Percentiles rank a stretch among this genome's conserved stretches.
Evolutionary conservation across 305 asterid species (phyloP).

Genomic region (Fraxinus paxiana): DNA sequence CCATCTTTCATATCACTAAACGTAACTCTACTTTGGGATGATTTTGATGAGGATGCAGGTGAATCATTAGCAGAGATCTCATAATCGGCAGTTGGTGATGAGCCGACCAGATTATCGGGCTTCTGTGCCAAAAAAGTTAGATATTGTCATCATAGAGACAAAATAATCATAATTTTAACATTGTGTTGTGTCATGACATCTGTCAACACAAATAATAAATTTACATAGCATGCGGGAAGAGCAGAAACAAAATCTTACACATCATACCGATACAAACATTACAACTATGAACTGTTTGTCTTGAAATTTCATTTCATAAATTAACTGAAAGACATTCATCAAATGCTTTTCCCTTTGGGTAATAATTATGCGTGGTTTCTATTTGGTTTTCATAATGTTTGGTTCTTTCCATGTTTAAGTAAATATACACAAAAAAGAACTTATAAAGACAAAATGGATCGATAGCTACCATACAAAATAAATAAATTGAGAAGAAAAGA

Average conservation of each 20-base stretch:
- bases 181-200: constrained; percentile 1
- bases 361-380: background rate
- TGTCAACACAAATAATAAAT: background rate
- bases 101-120: constrained; percentile 45
- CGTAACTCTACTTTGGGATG: constrained; percentile 41
- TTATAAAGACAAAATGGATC: background rate
- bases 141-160: background rate
- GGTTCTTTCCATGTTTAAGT: background rate
- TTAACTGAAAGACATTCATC: background rate
- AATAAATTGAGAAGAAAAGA: background rate
- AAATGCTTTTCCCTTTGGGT: background rate
- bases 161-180: constrained; percentile 1
- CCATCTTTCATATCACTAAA: constrained; percentile 57
- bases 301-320: background rate
- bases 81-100: constrained; percentile 49
- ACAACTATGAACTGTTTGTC: background rate
- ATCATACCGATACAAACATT: background rate
- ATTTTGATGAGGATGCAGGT: constrained; percentile 62
- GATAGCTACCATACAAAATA: background rate
- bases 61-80: constrained; percentile 66
- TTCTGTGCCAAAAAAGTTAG: constrained; percentile 46
- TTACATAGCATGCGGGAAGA: background rate
- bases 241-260: background rate
- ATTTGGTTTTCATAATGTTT: background rate
- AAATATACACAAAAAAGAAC: background rate